A percentile compares a stretch with the other conserved stretches of the same genome.
Conservation (phyloP, 2,329 filamentous ascomycete genomes). For the Fusarium pseudoanthophilum region DNA sequence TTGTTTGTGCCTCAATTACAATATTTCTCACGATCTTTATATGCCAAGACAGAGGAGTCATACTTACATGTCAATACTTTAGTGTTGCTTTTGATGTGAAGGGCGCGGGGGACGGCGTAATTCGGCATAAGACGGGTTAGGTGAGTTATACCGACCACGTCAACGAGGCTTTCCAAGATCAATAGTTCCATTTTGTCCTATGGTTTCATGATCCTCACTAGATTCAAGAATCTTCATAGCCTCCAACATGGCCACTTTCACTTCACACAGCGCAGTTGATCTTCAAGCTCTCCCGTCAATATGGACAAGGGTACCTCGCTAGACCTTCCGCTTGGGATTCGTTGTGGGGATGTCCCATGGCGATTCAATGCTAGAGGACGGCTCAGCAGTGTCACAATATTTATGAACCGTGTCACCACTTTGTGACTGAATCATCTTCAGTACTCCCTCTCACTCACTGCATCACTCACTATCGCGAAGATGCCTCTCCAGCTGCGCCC, state of each 20-base stretch:
- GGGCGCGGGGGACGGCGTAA: conserved; percentile 28
- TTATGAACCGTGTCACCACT: background rate
- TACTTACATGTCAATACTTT: background rate
- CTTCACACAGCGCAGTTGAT: background rate
- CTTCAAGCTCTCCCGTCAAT: background rate
- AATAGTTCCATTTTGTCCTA: background rate
- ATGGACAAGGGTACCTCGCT: conserved; percentile 11
- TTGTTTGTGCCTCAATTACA: no score
- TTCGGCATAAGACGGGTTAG: background rate
- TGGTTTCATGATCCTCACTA: background rate
- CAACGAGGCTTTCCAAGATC: background rate
- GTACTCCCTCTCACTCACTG: background rate
- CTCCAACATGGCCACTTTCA: background rate
- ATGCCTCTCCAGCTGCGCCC: conserved; percentile 50
- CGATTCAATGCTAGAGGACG: background rate
- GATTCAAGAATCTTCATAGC: background rate
- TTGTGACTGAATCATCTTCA: background rate
- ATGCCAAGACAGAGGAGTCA: background rate
- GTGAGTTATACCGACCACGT: background rate
- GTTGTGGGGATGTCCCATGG: conserved; percentile 11
- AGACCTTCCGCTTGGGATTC: conserved; percentile 11
- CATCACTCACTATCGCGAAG: background rate
- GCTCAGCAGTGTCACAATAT: background rate
- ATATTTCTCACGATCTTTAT: background rate
- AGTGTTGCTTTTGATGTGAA: conserved; percentile 27